Evolutionary conservation across 2,329 filamentous ascomycete species (phyloP).

Genomic region (Raffaelea albimanens): DNA sequence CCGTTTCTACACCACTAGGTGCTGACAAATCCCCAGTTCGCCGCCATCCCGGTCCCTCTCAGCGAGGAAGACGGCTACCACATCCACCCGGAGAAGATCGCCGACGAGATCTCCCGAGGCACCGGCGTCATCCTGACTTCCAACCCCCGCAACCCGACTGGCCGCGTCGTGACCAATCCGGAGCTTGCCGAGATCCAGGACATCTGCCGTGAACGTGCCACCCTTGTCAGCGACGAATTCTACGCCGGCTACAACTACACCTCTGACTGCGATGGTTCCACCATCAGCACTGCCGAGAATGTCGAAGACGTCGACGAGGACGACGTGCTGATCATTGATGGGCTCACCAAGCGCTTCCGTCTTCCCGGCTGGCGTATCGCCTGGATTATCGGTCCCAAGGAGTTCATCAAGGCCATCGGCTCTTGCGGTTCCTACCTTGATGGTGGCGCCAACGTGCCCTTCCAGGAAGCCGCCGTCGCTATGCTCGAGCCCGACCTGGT

Average conservation of each 20-base stretch:
- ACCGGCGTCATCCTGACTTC: slow-evolving; percentile 86
- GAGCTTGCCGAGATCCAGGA: slow-evolving; percentile 87
- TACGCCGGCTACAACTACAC: slow-evolving; percentile 97
- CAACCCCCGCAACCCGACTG: slow-evolving; percentile 91
- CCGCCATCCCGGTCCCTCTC: slow-evolving; percentile 77
- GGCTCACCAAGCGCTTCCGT: slow-evolving; percentile 92
- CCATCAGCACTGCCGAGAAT: slow-evolving; percentile 83
- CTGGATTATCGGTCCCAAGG: slow-evolving; percentile 92
- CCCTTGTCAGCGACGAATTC: slow-evolving; percentile 93
- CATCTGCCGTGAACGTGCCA: slow-evolving; percentile 81
- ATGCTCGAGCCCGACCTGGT: slow-evolving; percentile 88
- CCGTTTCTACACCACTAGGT: neutral
- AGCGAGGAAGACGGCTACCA: slow-evolving; percentile 82
- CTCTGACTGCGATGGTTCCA: slow-evolving; percentile 78
- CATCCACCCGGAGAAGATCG: slow-evolving; percentile 87
- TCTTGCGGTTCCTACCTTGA: slow-evolving; percentile 91
- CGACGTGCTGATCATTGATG: slow-evolving; percentile 90
- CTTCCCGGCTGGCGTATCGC: slow-evolving; percentile 94
- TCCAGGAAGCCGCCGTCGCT: slow-evolving; percentile 84
- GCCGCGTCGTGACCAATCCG: slow-evolving; percentile 74
- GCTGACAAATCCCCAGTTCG: slow-evolving; percentile 46
- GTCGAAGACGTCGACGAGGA: slow-evolving; percentile 82
- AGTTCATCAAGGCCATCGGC: slow-evolving; percentile 88
- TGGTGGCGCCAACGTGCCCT: slow-evolving; percentile 87
- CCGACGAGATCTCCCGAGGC: slow-evolving; percentile 79